Evolutionary conservation across 176 grass and related monocot genomes (phyloP).

Genomic region (Bolboschoenus planiculmis): DNA sequence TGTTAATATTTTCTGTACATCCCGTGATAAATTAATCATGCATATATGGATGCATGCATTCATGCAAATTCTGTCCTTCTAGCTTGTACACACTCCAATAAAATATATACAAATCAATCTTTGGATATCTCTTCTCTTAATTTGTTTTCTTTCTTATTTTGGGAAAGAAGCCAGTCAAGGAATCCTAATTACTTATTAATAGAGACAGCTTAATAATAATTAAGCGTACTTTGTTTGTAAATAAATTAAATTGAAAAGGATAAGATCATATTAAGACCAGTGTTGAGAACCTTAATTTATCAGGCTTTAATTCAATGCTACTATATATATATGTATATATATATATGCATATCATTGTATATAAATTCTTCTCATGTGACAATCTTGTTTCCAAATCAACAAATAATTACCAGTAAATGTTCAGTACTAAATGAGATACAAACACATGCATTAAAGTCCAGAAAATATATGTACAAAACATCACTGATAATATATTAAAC

Average conservation of each 20-base stretch:
- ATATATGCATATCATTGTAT: no score
- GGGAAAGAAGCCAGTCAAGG: neutral
- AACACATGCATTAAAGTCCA: neutral
- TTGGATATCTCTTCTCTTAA: no score
- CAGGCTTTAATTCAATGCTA: neutral
- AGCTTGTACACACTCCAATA: neutral
- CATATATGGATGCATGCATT: no score
- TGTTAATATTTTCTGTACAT: neutral
- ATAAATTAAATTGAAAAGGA: neutral
- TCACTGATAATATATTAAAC: neutral
- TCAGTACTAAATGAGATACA: neutral
- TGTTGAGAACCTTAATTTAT: neutral
- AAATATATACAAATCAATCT: neutral
- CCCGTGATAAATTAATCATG: neutral
- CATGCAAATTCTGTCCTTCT: neutral
- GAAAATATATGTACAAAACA: neutral
- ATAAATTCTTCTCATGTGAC: neutral
- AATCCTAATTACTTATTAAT: neutral
- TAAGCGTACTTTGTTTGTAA: neutral
- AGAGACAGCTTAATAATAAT: neutral
- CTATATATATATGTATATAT: no score
- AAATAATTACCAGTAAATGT: neutral
- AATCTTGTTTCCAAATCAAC: neutral
- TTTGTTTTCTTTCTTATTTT: neutral
- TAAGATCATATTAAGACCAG: neutral